Evolutionary conservation across 495 filamentous ascomycete species (phyloP).

Genomic region (Xylaria flabelliformis): DNA sequence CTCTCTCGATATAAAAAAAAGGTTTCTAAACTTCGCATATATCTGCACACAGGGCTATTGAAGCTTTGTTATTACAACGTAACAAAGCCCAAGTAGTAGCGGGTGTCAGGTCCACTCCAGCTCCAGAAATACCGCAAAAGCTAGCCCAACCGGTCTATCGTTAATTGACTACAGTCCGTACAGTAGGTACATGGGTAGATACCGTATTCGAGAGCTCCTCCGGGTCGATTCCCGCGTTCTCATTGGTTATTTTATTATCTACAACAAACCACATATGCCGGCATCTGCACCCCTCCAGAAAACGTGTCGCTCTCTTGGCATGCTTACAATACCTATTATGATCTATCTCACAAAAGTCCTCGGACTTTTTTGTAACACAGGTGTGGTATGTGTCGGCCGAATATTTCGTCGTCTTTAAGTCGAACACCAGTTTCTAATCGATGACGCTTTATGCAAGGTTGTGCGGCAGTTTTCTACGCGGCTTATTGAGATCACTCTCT

Average conservation of each 20-base stretch:
- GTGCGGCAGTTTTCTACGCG: not conserved
- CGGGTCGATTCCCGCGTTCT: not conserved
- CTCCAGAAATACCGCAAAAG: not conserved
- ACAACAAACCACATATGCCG: not conserved
- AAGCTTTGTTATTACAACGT: too few species aligned
- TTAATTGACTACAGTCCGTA: too few species aligned
- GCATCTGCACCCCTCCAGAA: not conserved
- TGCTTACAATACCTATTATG: not conserved
- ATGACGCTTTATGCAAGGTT: not conserved
- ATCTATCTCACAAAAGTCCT: not conserved
- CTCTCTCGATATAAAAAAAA: too few species aligned
- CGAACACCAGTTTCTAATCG: not conserved
- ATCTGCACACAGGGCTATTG: too few species aligned
- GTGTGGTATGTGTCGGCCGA: not conserved
- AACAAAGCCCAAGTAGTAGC: too few species aligned
- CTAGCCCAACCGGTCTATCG: not conserved
- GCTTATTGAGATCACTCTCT: not conserved
- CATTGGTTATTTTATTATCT: slow-evolving; percentile 4
- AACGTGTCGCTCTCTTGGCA: slow-evolving; percentile 14
- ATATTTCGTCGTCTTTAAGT: not conserved
- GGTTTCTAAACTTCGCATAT: too few species aligned
- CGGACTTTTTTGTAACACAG: not conserved
- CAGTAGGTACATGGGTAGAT: too few species aligned
- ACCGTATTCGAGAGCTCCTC: not conserved
- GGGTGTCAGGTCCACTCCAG: too few species aligned